A percentile compares a stretch with the other conserved stretches of the same genome.
Conservation (phyloP, 139 green algal species). For the Coelastrella sp. region DNA sequence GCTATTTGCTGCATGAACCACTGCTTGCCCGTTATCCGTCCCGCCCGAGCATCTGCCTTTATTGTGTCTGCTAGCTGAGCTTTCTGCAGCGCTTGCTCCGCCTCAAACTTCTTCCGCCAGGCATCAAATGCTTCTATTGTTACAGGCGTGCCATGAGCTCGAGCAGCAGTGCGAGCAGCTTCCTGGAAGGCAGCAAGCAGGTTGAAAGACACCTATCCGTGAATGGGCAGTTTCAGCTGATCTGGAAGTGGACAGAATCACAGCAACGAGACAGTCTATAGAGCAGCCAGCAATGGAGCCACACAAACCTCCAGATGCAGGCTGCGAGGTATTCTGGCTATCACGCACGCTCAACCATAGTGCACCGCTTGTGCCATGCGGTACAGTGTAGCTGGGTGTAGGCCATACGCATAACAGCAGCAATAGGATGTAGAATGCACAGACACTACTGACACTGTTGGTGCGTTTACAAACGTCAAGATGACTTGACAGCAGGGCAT, state of each 20-base stretch:
- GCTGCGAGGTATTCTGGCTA: too few species aligned
- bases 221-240: too few species aligned
- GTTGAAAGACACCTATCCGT: too few species aligned
- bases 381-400: too few species aligned
- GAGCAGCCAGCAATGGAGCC: too few species aligned
- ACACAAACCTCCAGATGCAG: too few species aligned
- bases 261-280: too few species aligned
- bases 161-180: slow-evolving; percentile 68
- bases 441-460: background rate
- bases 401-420: too few species aligned
- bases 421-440: too few species aligned
- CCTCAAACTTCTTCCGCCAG: slow-evolving; percentile 78
- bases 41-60: slow-evolving; percentile 33
- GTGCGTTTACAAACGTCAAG: background rate
- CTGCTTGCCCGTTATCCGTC: slow-evolving; percentile 72
- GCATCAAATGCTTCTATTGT: slow-evolving; percentile 80
- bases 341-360: too few species aligned
- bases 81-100: slow-evolving; percentile 52
- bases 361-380: too few species aligned
- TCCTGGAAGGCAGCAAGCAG: slow-evolving; percentile 53
- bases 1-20: slow-evolving; percentile 78
- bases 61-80: background rate
- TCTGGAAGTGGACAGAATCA: too few species aligned
- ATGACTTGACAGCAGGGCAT: background rate
- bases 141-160: slow-evolving; percentile 79